Conservation (phyloP, 805 yeast genomes). For the Nakazawaea wyomingensis region DNA sequence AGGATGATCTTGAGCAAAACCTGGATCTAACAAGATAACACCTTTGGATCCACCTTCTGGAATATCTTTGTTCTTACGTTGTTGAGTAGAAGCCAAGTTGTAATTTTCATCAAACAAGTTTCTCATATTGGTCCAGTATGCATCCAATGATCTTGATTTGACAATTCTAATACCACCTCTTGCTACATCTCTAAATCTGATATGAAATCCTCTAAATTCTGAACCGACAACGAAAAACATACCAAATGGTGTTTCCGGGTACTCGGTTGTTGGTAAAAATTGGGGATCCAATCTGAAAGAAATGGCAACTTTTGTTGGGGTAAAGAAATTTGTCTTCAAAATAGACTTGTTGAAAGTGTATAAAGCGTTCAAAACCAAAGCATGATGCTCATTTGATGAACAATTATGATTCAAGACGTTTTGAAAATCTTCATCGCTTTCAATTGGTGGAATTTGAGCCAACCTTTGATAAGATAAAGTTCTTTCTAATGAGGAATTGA, state of each 20-base stretch:
- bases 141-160: conserved; percentile 78
- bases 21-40: conserved; percentile 76
- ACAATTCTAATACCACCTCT: conserved; percentile 98
- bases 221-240: conserved; percentile 95
- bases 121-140: conserved; percentile 77
- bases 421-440: conserved; percentile 70
- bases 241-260: conserved; percentile 90
- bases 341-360: conserved; percentile 81
- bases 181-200: conserved; percentile 94
- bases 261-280: conserved; percentile 79
- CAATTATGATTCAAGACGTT: conserved; percentile 60
- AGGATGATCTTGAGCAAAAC: conserved; percentile 71
- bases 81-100: conserved; percentile 93
- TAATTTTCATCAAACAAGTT: conserved; percentile 94
- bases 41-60: conserved; percentile 99
- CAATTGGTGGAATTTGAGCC: conserved; percentile 69
- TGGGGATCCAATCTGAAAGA: conserved; percentile 87
- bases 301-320: conserved; percentile 90
- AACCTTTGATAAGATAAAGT: conserved; percentile 87
- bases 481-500: conserved; percentile 60
- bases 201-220: conserved; percentile 96
- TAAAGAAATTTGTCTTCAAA: conserved; percentile 89
- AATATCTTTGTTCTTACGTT: conserved; percentile 93
- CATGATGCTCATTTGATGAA: conserved; percentile 76
- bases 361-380: conserved; percentile 75